Evolutionary conservation across 805 yeast species (phyloP), one percentile per base, ranked within the genome.

Genomic region (Lachancea cidri): DNA sequence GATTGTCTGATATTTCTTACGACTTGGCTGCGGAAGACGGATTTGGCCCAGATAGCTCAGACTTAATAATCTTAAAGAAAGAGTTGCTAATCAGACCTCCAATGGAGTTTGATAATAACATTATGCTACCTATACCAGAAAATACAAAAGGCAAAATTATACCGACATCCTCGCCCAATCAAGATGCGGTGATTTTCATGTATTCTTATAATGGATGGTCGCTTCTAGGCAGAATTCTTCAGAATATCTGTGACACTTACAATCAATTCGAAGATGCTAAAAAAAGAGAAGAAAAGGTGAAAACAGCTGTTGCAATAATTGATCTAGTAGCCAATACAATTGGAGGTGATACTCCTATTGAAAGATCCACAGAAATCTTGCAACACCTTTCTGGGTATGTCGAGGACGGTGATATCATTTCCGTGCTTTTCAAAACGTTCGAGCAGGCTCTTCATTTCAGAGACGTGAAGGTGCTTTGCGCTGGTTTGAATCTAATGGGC

Each of bases 121-220:
- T 73, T 15, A 59, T 67, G 17, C 48, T 77, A 31, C 66, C 67
- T 13, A 53, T 79, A 17, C 73, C 76, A 2, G 56, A 65, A 45
- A 80, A 81, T 2, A 84, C 95, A 0, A 74, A 70, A 41, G 97
- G 91, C 2, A 81, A 83, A 49, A 62, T 86, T 3, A 61, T 89
- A 22, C 80, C 86, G 1, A 69, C 76, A 3, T 55, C 65, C 2
- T 62, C 66, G 11, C 62, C 63, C 18, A 53, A 53, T 31, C 50
- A 51, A 17, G 52, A 49, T 31, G 64, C 67, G 14, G 83, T 84
- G 3, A 73, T 86, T 17, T 88, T 93, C 65, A 65, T 81, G 19
- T 77, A 83, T 56, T 71, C 73, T 3, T 87, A 81, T 57, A 85
- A 81, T 55, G 97, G 97, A 1, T 88, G 97, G 95, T 75, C 95